Conservation (phyloP, 441 rosid species). For the Rhodomyrtus psidioides region DNA sequence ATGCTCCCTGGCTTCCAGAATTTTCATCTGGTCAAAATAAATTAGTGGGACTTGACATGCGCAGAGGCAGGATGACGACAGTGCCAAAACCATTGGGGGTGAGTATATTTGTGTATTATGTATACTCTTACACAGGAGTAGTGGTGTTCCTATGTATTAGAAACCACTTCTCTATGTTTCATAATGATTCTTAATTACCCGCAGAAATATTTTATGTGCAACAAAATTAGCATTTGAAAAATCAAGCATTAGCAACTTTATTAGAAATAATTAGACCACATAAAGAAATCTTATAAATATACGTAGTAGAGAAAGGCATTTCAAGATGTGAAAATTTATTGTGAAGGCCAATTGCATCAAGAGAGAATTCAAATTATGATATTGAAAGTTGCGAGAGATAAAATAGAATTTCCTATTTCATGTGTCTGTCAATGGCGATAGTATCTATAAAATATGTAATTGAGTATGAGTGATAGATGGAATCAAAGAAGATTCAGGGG, state of each 20-base stretch:
- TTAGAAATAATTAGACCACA: background rate
- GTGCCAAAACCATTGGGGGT: background rate
- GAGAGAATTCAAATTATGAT: too few species aligned
- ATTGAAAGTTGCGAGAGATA: too few species aligned
- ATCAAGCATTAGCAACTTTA: background rate
- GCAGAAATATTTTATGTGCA: background rate
- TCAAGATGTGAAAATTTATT: too few species aligned
- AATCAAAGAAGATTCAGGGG: background rate
- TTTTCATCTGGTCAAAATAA: background rate
- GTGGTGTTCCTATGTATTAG: background rate
- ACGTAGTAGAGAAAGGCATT: too few species aligned
- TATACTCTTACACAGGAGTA: too few species aligned
- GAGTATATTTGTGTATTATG: background rate
- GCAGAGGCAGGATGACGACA: rapidly evolving
- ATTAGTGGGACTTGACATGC: background rate
- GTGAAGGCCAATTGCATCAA: too few species aligned
- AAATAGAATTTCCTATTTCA: too few species aligned
- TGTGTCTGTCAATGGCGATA: background rate
- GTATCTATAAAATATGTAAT: background rate
- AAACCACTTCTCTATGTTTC: background rate
- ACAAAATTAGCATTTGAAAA: background rate
- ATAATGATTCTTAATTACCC: background rate
- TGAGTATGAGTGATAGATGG: background rate
- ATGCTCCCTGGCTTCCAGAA: background rate
- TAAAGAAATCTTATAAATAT: too few species aligned